Evolutionary conservation across 2,329 filamentous ascomycete genomes (phyloP), one percentile per base, ranked within the genome.

Genomic region (Claviceps citrina): DNA sequence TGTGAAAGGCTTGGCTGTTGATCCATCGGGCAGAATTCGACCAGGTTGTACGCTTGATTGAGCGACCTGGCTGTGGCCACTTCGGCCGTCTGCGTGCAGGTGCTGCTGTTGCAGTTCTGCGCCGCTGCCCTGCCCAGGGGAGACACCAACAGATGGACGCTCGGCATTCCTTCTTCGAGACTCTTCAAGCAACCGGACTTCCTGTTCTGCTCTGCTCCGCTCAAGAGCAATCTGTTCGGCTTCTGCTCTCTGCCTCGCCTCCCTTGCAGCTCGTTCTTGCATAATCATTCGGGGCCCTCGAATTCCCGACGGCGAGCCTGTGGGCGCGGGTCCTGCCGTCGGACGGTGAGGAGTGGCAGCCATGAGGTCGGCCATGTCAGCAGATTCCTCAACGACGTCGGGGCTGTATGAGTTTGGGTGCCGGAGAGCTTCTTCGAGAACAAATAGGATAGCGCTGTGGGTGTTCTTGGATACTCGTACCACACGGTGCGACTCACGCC

Each of bases 231-330:
- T 51, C 49, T 76, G 72, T 53, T 82, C 78, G 32, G 72, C 71
- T 54, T 84, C 78, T 33, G 78, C 78, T 49, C 73, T 71, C 46
- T 76, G 72, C 43, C 79, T 67, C 20, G 80, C 76, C 58, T 93
- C 84, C 46, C 87, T 73, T 47, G 83, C 82, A 41, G 74, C 72
- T 42, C 87, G 78, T 56, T 87, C 79, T 59, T 84, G 78, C 87
- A 95, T 93, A 52, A 96, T 89, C 63, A 89, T 82, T 47, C 82
- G 78, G 13, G 89, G 89, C 27, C 86, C 87, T 49, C 81, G 76
- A 44, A 95, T 82, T 20, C 81, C 78, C 43, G 70, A 68, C 8
- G 71, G 71, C 12, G 72, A 75, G 48, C 68, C 66, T 20, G 67
- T 67, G 40, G 70, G 68, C 16, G 61, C 60, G 26, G 71, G 66